A percentile compares a stretch with the other conserved stretches of the same genome.
phyloP scores from a whole-genome alignment of 2,329 filamentous ascomycete genomes.

The Xylaria sp. region DNA sequence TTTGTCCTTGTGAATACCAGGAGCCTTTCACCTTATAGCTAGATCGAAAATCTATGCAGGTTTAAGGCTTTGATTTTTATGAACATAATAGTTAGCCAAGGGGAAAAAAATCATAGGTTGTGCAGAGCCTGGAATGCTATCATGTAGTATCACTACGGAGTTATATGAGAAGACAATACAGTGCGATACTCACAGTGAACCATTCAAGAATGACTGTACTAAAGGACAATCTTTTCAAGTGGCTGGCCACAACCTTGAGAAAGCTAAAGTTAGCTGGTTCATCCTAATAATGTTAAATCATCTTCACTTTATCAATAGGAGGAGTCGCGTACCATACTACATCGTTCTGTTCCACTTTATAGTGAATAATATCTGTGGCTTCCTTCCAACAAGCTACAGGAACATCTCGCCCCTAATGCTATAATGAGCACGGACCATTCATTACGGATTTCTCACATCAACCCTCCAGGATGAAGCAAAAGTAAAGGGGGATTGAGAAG shows the following conservation, averaged over 20 bases:
- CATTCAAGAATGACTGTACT: constrained; percentile 13
- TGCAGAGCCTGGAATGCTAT: neutral
- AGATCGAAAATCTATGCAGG: neutral
- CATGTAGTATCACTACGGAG: neutral
- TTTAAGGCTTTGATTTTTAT: neutral
- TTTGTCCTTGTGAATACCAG: neutral
- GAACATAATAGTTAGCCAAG: neutral
- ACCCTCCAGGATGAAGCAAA: constrained; percentile 34
- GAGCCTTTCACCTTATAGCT: neutral
- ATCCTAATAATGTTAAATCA: constrained; percentile 11
- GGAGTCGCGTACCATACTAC: neutral
- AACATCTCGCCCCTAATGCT: neutral
- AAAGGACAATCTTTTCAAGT: constrained; percentile 14
- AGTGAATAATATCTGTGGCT: neutral
- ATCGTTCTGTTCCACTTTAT: neutral
- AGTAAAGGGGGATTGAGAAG: constrained; percentile 21
- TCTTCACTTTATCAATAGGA: constrained; percentile 1
- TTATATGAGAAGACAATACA: constrained; percentile 1
- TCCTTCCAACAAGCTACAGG: neutral
- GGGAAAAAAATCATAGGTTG: neutral
- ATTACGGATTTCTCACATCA: constrained; percentile 18
- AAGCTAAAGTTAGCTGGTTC: neutral
- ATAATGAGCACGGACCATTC: constrained; percentile 34
- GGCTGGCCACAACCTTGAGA: neutral
- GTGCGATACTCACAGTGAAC: constrained; percentile 4